Conservation (phyloP, 2,329 filamentous ascomycete species). For the Sclerotinia nivalis region DNA sequence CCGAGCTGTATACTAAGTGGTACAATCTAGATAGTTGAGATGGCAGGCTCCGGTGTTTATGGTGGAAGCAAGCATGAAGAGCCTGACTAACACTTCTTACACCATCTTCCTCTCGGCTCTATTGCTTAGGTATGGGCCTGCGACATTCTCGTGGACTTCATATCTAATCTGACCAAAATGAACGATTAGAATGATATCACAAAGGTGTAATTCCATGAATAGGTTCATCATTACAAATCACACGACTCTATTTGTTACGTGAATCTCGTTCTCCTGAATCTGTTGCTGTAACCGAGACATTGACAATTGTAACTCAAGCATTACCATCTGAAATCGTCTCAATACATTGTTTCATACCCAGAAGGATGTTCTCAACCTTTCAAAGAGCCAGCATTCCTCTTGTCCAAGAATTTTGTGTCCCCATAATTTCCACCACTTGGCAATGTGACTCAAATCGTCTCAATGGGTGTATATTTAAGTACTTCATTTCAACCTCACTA, state of each 20-base stretch:
- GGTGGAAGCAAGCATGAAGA: neutral
- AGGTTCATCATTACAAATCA: neutral
- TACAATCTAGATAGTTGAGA: neutral
- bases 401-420: conserved; percentile 42
- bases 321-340: neutral
- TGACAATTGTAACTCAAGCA: neutral
- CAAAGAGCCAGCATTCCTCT: conserved; percentile 39
- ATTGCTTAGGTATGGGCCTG: neutral
- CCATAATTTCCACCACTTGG: conserved; percentile 39
- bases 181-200: neutral
- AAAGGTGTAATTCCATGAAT: neutral
- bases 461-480: conserved; percentile 41
- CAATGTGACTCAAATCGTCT: conserved; percentile 45
- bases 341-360: neutral
- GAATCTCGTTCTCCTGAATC: neutral
- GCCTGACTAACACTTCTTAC: neutral
- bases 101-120: neutral
- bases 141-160: neutral
- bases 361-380: neutral
- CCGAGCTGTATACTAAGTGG: too few relatives aligned
- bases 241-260: neutral
- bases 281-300: neutral
- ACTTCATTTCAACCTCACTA: conserved; percentile 41
- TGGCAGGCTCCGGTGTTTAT: neutral
- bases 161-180: neutral